phyloP scores from a whole-genome alignment of 331 rosid genomes.

The Erythrophleum ivorense region DNA sequence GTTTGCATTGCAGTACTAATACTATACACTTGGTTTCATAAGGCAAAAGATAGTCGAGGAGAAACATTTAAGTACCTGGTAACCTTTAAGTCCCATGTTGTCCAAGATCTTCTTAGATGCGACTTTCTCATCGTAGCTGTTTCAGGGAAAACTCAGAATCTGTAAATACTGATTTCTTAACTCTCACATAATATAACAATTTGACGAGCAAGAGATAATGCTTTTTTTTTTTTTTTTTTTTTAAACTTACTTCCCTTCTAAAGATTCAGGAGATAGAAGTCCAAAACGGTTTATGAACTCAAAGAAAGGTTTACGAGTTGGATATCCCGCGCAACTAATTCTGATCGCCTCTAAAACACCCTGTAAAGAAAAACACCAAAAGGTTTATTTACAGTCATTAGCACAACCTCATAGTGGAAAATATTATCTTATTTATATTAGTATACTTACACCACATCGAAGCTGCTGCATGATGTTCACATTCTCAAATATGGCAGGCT shows the following conservation, averaged over 20 bases:
- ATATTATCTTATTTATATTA: conserved; percentile 35
- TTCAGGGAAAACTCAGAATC: conserved; percentile 16
- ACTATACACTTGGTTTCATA: too few relatives aligned
- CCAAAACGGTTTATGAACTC: conserved; percentile 82
- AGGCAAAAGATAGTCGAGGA: too few relatives aligned
- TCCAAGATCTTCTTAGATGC: conserved; percentile 74
- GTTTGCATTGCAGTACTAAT: too few relatives aligned
- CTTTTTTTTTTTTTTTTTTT: conserved; percentile 56
- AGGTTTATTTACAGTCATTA: too few relatives aligned
- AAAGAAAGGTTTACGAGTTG: conserved; percentile 86
- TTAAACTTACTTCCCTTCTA: too few relatives aligned
- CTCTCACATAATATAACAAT: too few relatives aligned
- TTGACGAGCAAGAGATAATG: too few relatives aligned
- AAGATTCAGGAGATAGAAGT: conserved; percentile 75
- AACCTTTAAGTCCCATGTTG: conserved; percentile 82
- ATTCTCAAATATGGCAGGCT: conserved; percentile 94
- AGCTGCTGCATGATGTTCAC: conserved; percentile 92
- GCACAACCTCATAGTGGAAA: too few relatives aligned
- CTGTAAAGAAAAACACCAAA: conserved; percentile 44
- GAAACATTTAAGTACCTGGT: conserved; percentile 80
- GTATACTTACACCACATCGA: conserved; percentile 92
- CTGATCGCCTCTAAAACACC: too few relatives aligned
- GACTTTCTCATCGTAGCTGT: conserved; percentile 75
- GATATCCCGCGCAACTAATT: conserved; percentile 97
- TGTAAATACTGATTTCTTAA: too few relatives aligned